phyloP scores from a whole-genome alignment of 768 basidiomycete species.

The Zangia roseola region DNA sequence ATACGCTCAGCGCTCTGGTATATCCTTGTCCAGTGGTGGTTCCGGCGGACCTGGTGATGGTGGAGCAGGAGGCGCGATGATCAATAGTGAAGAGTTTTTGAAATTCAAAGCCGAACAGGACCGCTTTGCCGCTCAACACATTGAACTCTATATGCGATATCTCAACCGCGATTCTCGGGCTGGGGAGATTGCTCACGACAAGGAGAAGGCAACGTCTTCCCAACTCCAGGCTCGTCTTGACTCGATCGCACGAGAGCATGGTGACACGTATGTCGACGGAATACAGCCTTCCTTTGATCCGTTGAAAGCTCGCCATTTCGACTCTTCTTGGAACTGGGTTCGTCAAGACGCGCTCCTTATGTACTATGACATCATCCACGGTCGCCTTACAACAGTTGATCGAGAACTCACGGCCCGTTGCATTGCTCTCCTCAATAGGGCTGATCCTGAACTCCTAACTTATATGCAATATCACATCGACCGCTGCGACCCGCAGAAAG shows the following conservation, averaged over 20 bases:
- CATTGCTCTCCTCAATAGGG: conserved; percentile 96
- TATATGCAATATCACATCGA: conserved; percentile 98
- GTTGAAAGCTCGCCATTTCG: conserved; percentile 95
- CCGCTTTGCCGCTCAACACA: conserved; percentile 86
- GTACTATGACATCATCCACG: conserved; percentile 99
- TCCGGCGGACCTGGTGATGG: conserved; percentile 59
- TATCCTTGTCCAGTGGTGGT: conserved; percentile 72
- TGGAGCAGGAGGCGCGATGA: conserved; percentile 73
- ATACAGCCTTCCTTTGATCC: conserved; percentile 94
- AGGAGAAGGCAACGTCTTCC: conserved; percentile 71
- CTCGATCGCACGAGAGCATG: conserved; percentile 87
- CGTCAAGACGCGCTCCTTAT: conserved; percentile 94
- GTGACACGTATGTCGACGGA: conserved; percentile 89
- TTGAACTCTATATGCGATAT: conserved; percentile 97
- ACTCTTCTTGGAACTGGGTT: conserved; percentile 99
- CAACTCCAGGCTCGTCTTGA: conserved; percentile 86
- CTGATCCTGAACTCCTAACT: conserved; percentile 84
- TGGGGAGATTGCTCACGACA: conserved; percentile 86
- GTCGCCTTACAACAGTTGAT: conserved; percentile 89
- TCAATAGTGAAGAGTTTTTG: conserved; percentile 98
- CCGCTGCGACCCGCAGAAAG: conserved; percentile 72
- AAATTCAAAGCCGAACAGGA: conserved; percentile 95
- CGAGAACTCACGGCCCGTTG: conserved; percentile 96
- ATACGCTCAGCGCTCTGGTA: conserved; percentile 89
- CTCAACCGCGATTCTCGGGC: conserved; percentile 90